phyloP scores from a whole-genome alignment of 192 early-diverging fungal species.

The Funneliformis mosseae region DNA sequence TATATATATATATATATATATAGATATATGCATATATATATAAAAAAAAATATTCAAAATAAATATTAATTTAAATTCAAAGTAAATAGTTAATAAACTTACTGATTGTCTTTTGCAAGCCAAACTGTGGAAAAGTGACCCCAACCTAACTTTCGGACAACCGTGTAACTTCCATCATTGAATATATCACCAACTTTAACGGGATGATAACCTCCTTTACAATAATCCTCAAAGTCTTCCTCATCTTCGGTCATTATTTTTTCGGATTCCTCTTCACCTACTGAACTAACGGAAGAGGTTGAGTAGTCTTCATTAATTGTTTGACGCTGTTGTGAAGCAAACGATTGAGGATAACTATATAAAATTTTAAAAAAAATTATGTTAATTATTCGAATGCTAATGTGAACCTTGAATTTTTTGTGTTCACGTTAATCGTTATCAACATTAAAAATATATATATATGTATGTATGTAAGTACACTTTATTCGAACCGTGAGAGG shows the following conservation, averaged over 20 bases:
- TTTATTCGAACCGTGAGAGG: neutral
- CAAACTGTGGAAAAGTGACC: constrained; percentile 99
- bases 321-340: neutral
- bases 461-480: constrained; percentile 1
- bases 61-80: neutral
- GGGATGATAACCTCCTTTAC: constrained; percentile 93
- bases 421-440: too few relatives aligned
- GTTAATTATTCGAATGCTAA: neutral
- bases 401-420: neutral
- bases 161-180: constrained; percentile 77
- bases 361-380: neutral
- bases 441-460: neutral
- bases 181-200: constrained; percentile 82
- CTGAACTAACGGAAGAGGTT: constrained; percentile 12
- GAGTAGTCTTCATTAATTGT: neutral
- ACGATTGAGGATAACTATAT: constrained; percentile 14
- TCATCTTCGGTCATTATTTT: constrained; percentile 65
- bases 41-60: neutral
- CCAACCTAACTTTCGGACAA: constrained; percentile 96
- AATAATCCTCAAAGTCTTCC: constrained; percentile 90
- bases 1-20: too few relatives aligned
- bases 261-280: constrained; percentile 34
- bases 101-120: constrained; percentile 81
- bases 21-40: constrained; percentile 22
- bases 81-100: constrained; percentile 27